Evolutionary conservation across 805 yeast genomes (phyloP), one percentile per base, ranked within the genome.

Genomic region (Huiozyma naganishii): DNA sequence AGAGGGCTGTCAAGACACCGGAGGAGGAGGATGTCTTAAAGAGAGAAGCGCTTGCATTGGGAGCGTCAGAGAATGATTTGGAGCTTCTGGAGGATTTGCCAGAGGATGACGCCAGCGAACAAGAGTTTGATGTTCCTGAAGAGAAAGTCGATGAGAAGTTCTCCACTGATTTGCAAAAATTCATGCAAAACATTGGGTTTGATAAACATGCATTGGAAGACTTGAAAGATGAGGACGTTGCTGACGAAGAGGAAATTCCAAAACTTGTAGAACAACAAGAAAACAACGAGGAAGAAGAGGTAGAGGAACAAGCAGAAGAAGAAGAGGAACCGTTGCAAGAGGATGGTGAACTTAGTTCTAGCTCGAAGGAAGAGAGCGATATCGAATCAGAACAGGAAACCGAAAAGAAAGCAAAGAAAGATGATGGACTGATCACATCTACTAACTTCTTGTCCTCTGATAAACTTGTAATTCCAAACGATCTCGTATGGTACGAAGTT

Each of bases 31-130:
- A 47, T 5, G 54, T 48, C 2, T 60, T 85, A 40, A 78, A 83
- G 52, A 76, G 79, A 47, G 94, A 83, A 65, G 94, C 95, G 2
- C 59, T 80, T 10, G 80, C 79, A 23, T 65, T 89, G 29, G 96
- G 97, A 32, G 97, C 96, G 17, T 73, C 86, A 11, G 92, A 84
- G 52, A 89, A 79, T 23, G 97, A 88, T 60, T 58, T 89, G 39
- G 72, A 74, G 37, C 63, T 88, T 41, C 52, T 89, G 9, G 71
- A 72, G 32, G 83, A 72, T 11, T 52, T 82, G 3, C 76, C 73
- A 27, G 79, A 71, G 32, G 77, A 66, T 29, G 71, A 61, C 29
- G 64, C 65, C 35, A 62, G 66, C 42, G 73, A 66, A 42, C 64
- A 67, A 40, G 76, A 66, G 43, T 63, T 64, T 43, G 59, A 50